Evolutionary conservation across 371 early-diverging fungal species (phyloP), one percentile per base, ranked within the genome.

Genomic region (Batkoa obscura): DNA sequence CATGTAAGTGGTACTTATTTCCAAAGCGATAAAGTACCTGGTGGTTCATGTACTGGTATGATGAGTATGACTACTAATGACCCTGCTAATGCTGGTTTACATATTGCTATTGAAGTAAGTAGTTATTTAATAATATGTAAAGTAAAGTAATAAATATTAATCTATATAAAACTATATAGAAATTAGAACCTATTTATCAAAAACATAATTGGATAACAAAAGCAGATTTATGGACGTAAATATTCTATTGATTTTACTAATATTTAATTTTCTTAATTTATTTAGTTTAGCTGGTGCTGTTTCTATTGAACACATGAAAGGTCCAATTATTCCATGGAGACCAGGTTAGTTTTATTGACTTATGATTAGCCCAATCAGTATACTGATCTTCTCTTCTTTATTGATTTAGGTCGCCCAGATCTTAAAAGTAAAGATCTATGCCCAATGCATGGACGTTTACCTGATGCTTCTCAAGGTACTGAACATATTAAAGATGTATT

Each of bases 1-100:
- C 95, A 95, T 71, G 78, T 88, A 3, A 76, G 90, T 50, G 95
- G 95, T 31, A 95, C 94, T 39, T 93, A 80, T 64, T 86, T 87
- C 70, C 69, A 72, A 61, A 72, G 71, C 53, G 66, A 81, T 45
- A 71, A 73, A 50, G 87, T 87, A n/a, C 94, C 94, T 46, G 96
- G 96, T 37, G 85, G 88, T 59, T 75, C 82, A 66, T 91, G 84
- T 62, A 89, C 84, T 12, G 55, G 32, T 15, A 17, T 55, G 88
- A 89, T 52, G 93, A 94, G 88, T 73, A 81, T 56, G 80, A 76
- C 61, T 57, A 67, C 43, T 79, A 88, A 48, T 90, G 90, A 55
- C 43, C 55, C 43, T 56, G 95, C 93, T 59, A 94, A 94, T 65
- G 79, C 81, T 58, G 95, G 96, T 36, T 72, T 95, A 49, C 68